Percentiles rank a stretch among this genome's conserved stretches.
These are phyloP conservation scores for Debaryomyces fabryi DNA, from an alignment of 1,139 yeast species.

Conservation along the genomic window DNA sequence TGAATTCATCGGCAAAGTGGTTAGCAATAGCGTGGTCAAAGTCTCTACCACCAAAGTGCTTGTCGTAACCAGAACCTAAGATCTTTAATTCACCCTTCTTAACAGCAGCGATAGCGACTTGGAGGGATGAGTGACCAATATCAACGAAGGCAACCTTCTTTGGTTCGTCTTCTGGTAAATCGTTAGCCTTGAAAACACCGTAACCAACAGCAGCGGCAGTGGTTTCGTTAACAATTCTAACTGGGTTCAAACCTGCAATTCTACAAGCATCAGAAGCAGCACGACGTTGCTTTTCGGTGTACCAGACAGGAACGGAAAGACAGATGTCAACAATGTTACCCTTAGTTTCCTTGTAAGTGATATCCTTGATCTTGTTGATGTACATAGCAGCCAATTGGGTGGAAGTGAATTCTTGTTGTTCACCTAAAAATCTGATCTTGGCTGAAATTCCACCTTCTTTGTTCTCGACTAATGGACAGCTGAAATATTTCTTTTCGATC, in stretches of 20 bases:
- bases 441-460: conserved; percentile 78
- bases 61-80: conserved; percentile 89
- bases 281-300: conserved; percentile 94
- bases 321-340: conserved; percentile 82
- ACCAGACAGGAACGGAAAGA: conserved; percentile 96
- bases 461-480: conserved; percentile 69
- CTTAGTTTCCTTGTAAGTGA: conserved; percentile 81
- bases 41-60: conserved; percentile 98
- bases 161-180: conserved; percentile 90
- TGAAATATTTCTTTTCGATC: conserved; percentile 72
- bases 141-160: conserved; percentile 91
- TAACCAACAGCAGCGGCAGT: conserved; percentile 99
- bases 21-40: conserved; percentile 92
- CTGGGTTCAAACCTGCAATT: conserved; percentile 97
- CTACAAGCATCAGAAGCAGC: conserved; percentile 94
- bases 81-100: conserved; percentile 96
- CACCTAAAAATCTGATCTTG: conserved; percentile 82
- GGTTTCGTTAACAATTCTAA: conserved; percentile 93
- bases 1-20: conserved; percentile 92
- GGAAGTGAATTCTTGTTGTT: conserved; percentile 77
- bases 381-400: conserved; percentile 94
- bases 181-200: conserved; percentile 96
- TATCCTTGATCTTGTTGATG: conserved; percentile 85
- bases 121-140: conserved; percentile 95
- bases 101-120: conserved; percentile 87